phyloP scores from a whole-genome alignment of 2,329 filamentous ascomycete species.

The Gaeumannomyces tritici region DNA sequence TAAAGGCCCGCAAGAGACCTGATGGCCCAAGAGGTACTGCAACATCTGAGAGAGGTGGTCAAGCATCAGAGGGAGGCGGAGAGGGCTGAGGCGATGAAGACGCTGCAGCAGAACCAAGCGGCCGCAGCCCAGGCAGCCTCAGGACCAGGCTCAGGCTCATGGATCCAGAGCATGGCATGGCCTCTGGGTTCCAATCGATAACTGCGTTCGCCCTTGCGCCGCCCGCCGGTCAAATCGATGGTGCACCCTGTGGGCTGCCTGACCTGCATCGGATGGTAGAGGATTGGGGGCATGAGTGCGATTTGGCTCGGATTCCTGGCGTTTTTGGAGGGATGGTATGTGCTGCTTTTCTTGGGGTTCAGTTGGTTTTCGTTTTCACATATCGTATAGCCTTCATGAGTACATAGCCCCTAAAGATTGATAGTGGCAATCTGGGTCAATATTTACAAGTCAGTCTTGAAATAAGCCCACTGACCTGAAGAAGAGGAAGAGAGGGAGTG shows the following conservation, averaged over 20 bases:
- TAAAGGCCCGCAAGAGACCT: background rate
- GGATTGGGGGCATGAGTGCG: too few species aligned
- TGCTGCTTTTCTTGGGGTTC: background rate
- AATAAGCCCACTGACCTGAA: background rate
- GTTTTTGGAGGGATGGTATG: too few species aligned
- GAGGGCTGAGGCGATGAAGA: background rate
- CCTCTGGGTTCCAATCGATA: too few species aligned
- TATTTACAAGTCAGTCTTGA: background rate
- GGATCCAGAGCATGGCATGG: too few species aligned
- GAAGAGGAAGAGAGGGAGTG: background rate
- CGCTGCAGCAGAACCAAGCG: background rate
- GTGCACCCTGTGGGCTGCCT: too few species aligned
- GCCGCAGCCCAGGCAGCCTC: background rate
- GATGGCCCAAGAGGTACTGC: background rate
- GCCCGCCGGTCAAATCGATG: too few species aligned
- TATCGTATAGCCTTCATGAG: background rate
- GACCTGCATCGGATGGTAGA: too few species aligned
- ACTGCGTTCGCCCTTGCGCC: too few species aligned
- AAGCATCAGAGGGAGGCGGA: background rate
- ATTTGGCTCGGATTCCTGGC: too few species aligned
- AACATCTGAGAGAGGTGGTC: background rate
- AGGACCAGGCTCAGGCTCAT: background rate
- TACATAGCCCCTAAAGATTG: background rate
- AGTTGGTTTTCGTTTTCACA: background rate
- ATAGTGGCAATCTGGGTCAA: background rate